Conservation (phyloP, 2,329 filamentous ascomycete genomes). For the Xylaria polymorpha region DNA sequence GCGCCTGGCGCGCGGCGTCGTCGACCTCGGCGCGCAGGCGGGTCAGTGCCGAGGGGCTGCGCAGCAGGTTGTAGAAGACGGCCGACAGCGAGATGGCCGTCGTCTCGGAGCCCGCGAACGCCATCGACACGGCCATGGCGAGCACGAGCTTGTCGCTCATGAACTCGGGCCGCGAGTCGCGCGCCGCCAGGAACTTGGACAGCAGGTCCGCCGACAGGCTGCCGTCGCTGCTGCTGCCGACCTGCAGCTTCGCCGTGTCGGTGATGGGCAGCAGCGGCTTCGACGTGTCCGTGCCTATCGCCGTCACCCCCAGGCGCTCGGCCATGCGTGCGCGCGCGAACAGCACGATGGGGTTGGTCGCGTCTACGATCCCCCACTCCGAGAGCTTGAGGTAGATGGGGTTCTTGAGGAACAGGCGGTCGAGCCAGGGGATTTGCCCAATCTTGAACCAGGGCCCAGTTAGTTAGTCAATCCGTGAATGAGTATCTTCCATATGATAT, state of each 20-base stretch:
- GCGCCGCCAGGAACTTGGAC: conserved; percentile 77
- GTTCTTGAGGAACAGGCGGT: conserved; percentile 78
- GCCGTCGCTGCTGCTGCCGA: conserved; percentile 48
- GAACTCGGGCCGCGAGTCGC: conserved; percentile 74
- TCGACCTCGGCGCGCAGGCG: conserved; percentile 73
- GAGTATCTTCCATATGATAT: not conserved
- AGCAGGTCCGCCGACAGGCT: conserved; percentile 68
- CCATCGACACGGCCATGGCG: conserved; percentile 78
- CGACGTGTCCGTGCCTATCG: conserved; percentile 42
- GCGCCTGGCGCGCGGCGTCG: conserved; percentile 63
- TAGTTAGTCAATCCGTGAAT: conserved; percentile 15
- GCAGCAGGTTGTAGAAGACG: conserved; percentile 80
- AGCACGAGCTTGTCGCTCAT: conserved; percentile 77
- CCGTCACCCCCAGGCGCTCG: conserved; percentile 67
- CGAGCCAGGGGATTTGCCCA: conserved; percentile 79
- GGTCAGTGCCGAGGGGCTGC: conserved; percentile 66
- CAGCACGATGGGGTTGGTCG: conserved; percentile 77
- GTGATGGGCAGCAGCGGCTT: conserved; percentile 54
- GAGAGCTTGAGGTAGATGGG: conserved; percentile 76
- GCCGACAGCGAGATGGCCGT: conserved; percentile 79
- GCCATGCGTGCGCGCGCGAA: conserved; percentile 76
- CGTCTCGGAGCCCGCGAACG: conserved; percentile 80
- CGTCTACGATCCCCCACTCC: conserved; percentile 73
- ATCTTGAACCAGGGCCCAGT: conserved; percentile 57
- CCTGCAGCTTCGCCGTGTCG: conserved; percentile 48